These are phyloP conservation scores for Penicillium sp. DNA, from an alignment of 2,329 filamentous ascomycete species.

Conservation along the genomic window DNA sequence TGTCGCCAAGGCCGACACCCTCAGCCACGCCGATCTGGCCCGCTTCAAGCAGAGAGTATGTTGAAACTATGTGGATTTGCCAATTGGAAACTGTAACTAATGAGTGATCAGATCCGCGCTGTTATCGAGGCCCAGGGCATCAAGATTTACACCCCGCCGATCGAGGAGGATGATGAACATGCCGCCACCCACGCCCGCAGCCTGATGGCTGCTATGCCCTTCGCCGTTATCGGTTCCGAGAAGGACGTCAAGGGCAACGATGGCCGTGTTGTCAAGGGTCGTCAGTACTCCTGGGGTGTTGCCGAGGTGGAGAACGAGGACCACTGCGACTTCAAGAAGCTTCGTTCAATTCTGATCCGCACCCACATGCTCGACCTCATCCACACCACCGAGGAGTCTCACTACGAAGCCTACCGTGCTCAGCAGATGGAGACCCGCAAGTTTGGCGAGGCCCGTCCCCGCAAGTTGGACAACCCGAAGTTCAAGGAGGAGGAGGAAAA, in stretches of 20 bases:
- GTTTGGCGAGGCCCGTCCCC: conserved; percentile 92
- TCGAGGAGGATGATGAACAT: conserved; percentile 97
- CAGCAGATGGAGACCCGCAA: conserved; percentile 99
- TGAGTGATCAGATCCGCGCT: conserved; percentile 65
- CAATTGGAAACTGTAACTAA: conserved; percentile 1
- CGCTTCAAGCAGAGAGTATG: conserved; percentile 93
- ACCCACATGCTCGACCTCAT: conserved; percentile 99
- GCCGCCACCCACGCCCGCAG: conserved; percentile 91
- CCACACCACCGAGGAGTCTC: conserved; percentile 97
- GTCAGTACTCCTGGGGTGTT: conserved; percentile 98
- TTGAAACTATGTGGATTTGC: conserved; percentile 1
- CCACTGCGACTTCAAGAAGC: conserved; percentile 99
- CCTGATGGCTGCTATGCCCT: conserved; percentile 95
- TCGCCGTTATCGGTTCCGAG: conserved; percentile 97
- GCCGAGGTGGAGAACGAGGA: conserved; percentile 99
- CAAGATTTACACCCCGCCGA: conserved; percentile 97
- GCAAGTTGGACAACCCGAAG: conserved; percentile 99
- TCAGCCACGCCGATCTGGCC: conserved; percentile 84
- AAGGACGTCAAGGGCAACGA: conserved; percentile 98
- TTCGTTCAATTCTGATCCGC: conserved; percentile 95
- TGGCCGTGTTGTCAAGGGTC: conserved; percentile 95
- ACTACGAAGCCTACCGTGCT: conserved; percentile 98
- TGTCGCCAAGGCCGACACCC: conserved; percentile 95
- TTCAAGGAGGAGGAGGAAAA: conserved; percentile 99
- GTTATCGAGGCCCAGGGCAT: conserved; percentile 98